Percentiles rank a stretch among this genome's conserved stretches.
phyloP scores from a whole-genome alignment of 345 rosid genomes.

The Salix koriyanagi region DNA sequence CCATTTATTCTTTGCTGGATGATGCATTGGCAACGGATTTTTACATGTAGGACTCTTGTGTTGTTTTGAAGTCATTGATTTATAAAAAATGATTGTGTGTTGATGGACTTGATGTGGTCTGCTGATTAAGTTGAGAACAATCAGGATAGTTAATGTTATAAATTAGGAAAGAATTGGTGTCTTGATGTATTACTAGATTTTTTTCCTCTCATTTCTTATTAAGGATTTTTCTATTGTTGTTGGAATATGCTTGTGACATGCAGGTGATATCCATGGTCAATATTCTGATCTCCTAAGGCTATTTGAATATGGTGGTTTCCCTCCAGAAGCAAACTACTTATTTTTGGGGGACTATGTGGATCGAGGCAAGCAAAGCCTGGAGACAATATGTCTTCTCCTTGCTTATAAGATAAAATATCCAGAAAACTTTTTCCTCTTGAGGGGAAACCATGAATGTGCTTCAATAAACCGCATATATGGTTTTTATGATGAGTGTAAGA shows the following conservation, averaged over 20 bases:
- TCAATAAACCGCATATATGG: constrained; percentile 84
- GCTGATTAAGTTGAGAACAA: not conserved
- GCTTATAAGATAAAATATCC: constrained; percentile 84
- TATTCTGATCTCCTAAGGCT: constrained; percentile 81
- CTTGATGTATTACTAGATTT: not conserved
- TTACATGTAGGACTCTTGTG: not conserved
- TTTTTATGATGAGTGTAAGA: constrained; percentile 77
- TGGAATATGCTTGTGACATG: constrained; percentile 21
- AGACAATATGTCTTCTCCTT: constrained; percentile 85
- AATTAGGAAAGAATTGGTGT: not conserved
- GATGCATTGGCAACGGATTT: not conserved
- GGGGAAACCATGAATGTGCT: constrained; percentile 93
- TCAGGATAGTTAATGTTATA: not conserved
- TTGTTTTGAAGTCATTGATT: not conserved
- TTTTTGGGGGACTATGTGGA: constrained; percentile 87
- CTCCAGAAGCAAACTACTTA: constrained; percentile 70
- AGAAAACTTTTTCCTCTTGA: constrained; percentile 66
- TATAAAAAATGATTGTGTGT: not conserved
- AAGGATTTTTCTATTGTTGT: not conserved
- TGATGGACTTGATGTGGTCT: not conserved
- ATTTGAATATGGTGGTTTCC: constrained; percentile 81
- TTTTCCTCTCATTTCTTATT: not conserved
- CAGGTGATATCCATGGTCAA: constrained; percentile 89
- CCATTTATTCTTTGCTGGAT: no score
- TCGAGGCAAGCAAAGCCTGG: constrained; percentile 84